Evolutionary conservation across 305 asterid species (phyloP).

Genomic region (Solanum hybrid): DNA sequence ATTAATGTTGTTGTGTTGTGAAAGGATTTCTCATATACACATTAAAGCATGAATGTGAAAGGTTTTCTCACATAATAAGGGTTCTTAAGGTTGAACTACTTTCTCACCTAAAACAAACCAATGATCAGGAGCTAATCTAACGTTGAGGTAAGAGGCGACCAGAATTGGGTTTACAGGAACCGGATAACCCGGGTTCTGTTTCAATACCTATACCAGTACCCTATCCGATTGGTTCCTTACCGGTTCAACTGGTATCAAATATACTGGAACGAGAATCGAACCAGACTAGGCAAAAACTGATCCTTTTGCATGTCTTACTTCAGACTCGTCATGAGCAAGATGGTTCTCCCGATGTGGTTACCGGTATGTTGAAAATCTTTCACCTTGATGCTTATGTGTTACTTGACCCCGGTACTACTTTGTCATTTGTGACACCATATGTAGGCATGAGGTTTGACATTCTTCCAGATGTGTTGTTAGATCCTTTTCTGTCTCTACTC

Average conservation of each 20-base stretch:
- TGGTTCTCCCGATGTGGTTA: too few species aligned
- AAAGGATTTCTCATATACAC: background rate
- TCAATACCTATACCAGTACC: background rate
- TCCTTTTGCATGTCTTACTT: background rate
- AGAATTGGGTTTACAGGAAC: accelerated
- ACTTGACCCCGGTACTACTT: too few species aligned
- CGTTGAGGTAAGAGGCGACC: background rate
- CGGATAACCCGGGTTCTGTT: too few species aligned
- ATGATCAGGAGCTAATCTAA: background rate
- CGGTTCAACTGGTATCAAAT: background rate
- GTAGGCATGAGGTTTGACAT: too few species aligned
- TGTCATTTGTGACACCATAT: too few species aligned
- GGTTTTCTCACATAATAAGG: background rate
- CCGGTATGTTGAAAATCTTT: too few species aligned
- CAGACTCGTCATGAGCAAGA: too few species aligned
- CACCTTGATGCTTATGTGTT: too few species aligned
- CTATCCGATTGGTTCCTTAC: background rate
- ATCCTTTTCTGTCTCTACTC: too few species aligned
- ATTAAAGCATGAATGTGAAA: background rate
- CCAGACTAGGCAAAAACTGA: background rate
- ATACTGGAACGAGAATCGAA: background rate
- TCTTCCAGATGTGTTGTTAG: too few species aligned
- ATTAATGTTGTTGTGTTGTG: background rate
- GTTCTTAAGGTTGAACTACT: background rate
- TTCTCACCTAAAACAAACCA: background rate